These are phyloP conservation scores for Teratosphaeria pseudoeucalypti DNA, from an alignment of 2,329 filamentous ascomycete genomes.

Conservation along the genomic window DNA sequence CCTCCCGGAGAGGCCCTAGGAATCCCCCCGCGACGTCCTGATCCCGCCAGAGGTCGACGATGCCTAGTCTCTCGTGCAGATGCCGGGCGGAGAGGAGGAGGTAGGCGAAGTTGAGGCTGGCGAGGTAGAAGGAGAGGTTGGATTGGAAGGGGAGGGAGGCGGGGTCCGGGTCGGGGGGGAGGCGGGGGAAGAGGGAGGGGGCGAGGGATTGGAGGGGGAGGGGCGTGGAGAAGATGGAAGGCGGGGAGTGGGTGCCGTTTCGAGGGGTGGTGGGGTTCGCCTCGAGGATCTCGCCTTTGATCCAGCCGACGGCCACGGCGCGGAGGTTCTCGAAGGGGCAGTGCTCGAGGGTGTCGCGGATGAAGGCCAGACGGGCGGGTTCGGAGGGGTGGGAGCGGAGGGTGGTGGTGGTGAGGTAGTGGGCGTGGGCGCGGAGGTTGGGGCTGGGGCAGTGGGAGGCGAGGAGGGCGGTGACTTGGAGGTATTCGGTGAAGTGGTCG, in stretches of 20 bases:
- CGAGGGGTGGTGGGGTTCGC: conserved; percentile 26
- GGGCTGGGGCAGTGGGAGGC: conserved; percentile 40
- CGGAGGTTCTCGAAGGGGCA: conserved; percentile 45
- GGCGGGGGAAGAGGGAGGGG: conserved; percentile 42
- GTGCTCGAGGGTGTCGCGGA: conserved; percentile 45
- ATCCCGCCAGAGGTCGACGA: conserved; percentile 33
- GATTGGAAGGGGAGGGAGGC: conserved; percentile 39
- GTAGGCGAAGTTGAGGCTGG: conserved; percentile 49
- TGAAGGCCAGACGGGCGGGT: conserved; percentile 42
- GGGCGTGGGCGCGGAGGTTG: conserved; percentile 37
- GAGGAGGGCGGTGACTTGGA: conserved; percentile 39
- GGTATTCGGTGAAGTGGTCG: conserved; percentile 42
- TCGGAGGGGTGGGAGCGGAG: conserved; percentile 45
- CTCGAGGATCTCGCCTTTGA: conserved; percentile 49
- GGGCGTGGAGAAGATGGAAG: conserved; percentile 38
- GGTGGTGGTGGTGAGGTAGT: conserved; percentile 39
- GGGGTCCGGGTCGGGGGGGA: conserved; percentile 28
- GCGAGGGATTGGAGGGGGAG: conserved; percentile 39
- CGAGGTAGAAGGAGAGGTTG: conserved; percentile 45
- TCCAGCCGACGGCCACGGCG: conserved; percentile 49
- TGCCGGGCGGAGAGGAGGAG: conserved; percentile 41
- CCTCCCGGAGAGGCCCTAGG: conserved; percentile 32
- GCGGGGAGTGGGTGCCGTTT: conserved; percentile 8
- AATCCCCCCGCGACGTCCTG: conserved; percentile 33
- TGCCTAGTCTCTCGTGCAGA: conserved; percentile 37